Conservation (phyloP, 2,329 filamentous ascomycete species). For the Aspergillus ochraceoroseus region DNA sequence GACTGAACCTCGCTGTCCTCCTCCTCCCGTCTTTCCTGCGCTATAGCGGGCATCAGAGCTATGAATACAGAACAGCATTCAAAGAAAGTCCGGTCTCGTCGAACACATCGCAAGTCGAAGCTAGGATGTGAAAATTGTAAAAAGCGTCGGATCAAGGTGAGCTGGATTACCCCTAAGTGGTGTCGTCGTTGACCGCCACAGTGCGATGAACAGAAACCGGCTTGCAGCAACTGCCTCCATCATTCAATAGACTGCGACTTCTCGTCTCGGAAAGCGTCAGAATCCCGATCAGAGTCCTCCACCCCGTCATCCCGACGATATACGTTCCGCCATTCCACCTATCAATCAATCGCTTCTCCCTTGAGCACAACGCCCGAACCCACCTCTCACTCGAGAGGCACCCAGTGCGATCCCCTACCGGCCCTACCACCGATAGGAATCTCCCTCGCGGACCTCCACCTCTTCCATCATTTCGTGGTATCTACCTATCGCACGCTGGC, state of each 20-base stretch:
- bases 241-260: conserved; percentile 31
- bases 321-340: conserved; percentile 23
- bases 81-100: conserved; percentile 22
- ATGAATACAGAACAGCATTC: conserved; percentile 10
- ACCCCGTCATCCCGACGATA: conserved; percentile 8
- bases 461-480: conserved; percentile 33
- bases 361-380: conserved; percentile 1
- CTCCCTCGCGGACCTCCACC: conserved; percentile 28
- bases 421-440: conserved; percentile 14
- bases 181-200: conserved; percentile 18
- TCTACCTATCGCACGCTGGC: conserved; percentile 26
- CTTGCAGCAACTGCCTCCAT: conserved; percentile 29
- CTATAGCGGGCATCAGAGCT: too few species aligned
- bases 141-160: conserved; percentile 34
- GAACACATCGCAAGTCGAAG: conserved; percentile 34
- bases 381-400: conserved; percentile 8
- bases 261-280: conserved; percentile 4
- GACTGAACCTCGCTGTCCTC: too few species aligned
- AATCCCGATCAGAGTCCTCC: conserved; percentile 10
- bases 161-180: too few species aligned
- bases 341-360: conserved; percentile 11
- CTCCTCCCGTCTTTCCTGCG: too few species aligned
- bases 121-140: conserved; percentile 35
- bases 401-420: conserved; percentile 21
- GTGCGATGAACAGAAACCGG: conserved; percentile 35